Conservation (phyloP, 2,329 filamentous ascomycete species). For the Mollisiaceae sp. region DNA sequence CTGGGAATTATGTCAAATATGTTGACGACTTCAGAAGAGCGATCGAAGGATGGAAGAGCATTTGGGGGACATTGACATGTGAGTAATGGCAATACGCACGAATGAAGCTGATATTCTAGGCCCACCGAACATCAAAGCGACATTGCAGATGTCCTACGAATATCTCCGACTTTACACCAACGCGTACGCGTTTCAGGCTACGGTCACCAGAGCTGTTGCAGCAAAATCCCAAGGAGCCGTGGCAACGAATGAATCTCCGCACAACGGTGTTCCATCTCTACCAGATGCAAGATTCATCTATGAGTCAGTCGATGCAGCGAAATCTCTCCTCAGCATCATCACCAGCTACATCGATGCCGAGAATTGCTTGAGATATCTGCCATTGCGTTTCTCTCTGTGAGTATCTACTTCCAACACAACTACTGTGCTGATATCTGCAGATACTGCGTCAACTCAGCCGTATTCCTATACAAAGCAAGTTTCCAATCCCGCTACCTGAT, state of each 20-base stretch:
- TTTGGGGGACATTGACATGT: slow-evolving; percentile 71
- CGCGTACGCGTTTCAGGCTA: slow-evolving; percentile 76
- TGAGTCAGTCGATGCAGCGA: slow-evolving; percentile 66
- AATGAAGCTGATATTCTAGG: slow-evolving; percentile 44
- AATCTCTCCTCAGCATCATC: slow-evolving; percentile 62
- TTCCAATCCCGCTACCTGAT: background rate
- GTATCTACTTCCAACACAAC: slow-evolving; percentile 34
- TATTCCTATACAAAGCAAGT: slow-evolving; percentile 65
- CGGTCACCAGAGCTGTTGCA: slow-evolving; percentile 54
- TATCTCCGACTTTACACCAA: slow-evolving; percentile 75
- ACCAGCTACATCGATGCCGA: slow-evolving; percentile 63
- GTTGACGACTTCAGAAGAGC: slow-evolving; percentile 74
- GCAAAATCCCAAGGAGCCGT: slow-evolving; percentile 25
- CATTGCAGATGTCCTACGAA: slow-evolving; percentile 70
- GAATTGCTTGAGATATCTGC: slow-evolving; percentile 63
- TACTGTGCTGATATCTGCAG: slow-evolving; percentile 32
- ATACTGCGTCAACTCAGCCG: slow-evolving; percentile 63
- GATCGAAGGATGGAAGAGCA: slow-evolving; percentile 72
- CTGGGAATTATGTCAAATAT: slow-evolving; percentile 74
- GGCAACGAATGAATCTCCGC: slow-evolving; percentile 45
- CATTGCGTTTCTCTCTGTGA: slow-evolving; percentile 64
- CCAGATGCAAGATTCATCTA: slow-evolving; percentile 69
- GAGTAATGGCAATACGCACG: slow-evolving; percentile 31
- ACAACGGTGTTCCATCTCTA: slow-evolving; percentile 59
- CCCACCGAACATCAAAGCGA: slow-evolving; percentile 68